phyloP scores from a whole-genome alignment of 1,284 basidiomycete species.

The Puccinia triticina region DNA sequence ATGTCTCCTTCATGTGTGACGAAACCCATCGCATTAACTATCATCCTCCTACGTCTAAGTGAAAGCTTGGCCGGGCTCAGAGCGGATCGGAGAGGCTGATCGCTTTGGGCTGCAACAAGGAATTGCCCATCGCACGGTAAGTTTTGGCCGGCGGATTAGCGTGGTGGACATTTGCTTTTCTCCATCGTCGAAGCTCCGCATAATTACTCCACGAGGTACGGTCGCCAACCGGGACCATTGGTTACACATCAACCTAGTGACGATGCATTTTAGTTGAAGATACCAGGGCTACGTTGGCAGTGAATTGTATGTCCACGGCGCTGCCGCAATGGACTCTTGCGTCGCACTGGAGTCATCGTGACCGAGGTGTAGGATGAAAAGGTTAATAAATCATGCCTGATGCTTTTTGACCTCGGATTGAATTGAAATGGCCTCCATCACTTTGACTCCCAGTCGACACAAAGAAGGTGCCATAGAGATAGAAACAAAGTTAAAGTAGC shows the following conservation, averaged over 20 bases:
- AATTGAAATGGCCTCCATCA: constrained; percentile 4
- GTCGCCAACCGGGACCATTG: neutral
- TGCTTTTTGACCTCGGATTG: neutral
- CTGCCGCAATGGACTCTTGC: neutral
- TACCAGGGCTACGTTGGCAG: neutral
- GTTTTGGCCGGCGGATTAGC: neutral
- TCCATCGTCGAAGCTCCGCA: neutral
- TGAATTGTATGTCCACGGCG: neutral
- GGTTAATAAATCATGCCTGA: neutral
- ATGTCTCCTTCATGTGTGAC: too few relatives aligned
- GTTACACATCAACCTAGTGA: constrained; percentile 4
- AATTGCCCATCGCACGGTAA: too few relatives aligned
- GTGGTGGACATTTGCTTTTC: neutral
- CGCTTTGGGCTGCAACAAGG: too few relatives aligned
- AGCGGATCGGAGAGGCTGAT: too few relatives aligned
- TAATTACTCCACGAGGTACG: neutral
- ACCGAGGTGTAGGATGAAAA: neutral
- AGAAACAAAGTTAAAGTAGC: neutral
- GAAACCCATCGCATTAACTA: too few relatives aligned
- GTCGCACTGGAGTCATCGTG: constrained; percentile 5
- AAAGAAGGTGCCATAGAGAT: constrained; percentile 9
- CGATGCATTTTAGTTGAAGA: neutral
- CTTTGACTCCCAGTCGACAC: neutral
- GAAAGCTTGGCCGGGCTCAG: too few relatives aligned
- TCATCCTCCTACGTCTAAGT: too few relatives aligned